phyloP scores from a whole-genome alignment of 495 filamentous ascomycete genomes.

The Hyaloscypha bicolor region DNA sequence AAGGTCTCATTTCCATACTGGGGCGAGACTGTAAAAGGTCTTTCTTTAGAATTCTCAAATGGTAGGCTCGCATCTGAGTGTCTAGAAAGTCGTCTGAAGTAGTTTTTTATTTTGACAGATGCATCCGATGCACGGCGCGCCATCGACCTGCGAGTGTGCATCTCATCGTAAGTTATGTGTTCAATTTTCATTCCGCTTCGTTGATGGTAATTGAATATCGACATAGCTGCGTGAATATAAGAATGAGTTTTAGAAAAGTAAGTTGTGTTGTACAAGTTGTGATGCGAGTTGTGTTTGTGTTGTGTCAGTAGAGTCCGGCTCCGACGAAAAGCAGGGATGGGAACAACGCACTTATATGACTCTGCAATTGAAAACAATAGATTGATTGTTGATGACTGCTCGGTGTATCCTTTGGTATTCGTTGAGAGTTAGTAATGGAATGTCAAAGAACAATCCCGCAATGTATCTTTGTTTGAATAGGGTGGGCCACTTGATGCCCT shows the following conservation, averaged over 20 bases:
- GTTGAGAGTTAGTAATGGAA: not conserved
- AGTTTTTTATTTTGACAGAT: constrained; percentile 1
- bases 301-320: not conserved
- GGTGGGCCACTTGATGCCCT: not conserved
- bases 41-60: not conserved
- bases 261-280: not conserved
- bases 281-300: not conserved
- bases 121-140: not conserved
- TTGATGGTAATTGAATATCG: not conserved
- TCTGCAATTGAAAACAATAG: not conserved
- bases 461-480: not conserved
- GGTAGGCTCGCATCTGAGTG: not conserved
- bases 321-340: not conserved
- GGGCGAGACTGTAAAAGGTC: not conserved
- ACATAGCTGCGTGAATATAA: not conserved
- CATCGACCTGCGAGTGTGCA: not conserved
- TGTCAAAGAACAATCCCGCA: not conserved
- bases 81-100: not conserved
- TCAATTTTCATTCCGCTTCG: constrained; percentile 9
- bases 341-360: not conserved
- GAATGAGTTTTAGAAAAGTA: not conserved
- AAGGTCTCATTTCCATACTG: not conserved
- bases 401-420: not conserved
- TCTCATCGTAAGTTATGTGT: constrained; percentile 19
- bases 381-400: not conserved